Evolutionary conservation across 306 rosid species (phyloP).

Genomic region (Cyclanthera cordifolia): DNA sequence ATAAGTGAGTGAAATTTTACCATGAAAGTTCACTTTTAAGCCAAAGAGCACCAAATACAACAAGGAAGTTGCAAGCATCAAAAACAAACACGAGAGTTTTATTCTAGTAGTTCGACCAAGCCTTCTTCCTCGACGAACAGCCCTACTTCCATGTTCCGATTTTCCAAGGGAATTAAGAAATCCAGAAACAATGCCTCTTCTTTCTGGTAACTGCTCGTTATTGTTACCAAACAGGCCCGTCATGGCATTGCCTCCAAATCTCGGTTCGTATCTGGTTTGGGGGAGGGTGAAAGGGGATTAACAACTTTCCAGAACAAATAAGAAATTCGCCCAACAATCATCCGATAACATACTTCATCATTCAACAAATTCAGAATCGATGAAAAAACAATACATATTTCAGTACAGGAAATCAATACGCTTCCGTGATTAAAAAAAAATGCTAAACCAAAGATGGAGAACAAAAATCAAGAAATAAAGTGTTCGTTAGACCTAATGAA

Average conservation of each 20-base stretch:
- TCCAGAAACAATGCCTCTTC: conserved; percentile 32
- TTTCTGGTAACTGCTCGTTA: conserved; percentile 37
- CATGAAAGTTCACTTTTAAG: conserved; percentile 40
- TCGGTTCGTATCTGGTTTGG: conserved; percentile 19
- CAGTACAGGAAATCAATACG: too few relatives aligned
- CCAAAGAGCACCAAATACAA: conserved; percentile 44
- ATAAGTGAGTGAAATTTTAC: conserved; percentile 28
- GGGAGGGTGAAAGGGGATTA: background rate
- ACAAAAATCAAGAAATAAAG: too few relatives aligned
- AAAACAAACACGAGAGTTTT: conserved; percentile 34
- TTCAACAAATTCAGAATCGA: background rate
- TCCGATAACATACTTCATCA: background rate
- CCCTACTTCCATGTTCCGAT: conserved; percentile 5
- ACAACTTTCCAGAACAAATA: background rate
- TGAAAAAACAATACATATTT: too few relatives aligned
- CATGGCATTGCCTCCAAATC: conserved; percentile 21
- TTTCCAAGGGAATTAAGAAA: background rate
- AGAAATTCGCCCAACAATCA: conserved; percentile 1
- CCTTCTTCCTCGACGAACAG: conserved; percentile 55
- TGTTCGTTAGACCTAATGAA: too few relatives aligned
- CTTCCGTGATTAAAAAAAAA: too few relatives aligned
- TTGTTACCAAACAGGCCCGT: conserved; percentile 38
- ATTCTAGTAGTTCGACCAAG: conserved; percentile 45
- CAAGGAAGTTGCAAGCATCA: conserved; percentile 33
- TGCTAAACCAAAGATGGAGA: too few relatives aligned